Conservation (phyloP, 2,329 filamentous ascomycete genomes). For the Pestalotiopsis sp. region DNA sequence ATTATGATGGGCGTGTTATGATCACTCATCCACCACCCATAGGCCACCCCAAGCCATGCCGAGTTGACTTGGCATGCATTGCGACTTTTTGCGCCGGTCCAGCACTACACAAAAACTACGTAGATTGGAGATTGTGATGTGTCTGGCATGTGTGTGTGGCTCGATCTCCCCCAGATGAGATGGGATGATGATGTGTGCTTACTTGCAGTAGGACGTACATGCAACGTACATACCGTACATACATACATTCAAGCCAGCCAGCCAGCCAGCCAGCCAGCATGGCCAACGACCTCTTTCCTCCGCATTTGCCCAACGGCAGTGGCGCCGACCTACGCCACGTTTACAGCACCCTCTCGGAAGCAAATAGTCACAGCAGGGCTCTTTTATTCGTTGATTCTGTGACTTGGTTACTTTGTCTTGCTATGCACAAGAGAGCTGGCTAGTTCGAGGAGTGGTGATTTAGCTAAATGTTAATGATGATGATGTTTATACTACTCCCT, state of each 20-base stretch:
- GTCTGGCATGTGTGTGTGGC: background rate
- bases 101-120: background rate
- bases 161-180: no score
- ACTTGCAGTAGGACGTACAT: background rate
- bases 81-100: background rate
- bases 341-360: background rate
- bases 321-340: background rate
- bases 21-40: background rate
- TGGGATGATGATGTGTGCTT: background rate
- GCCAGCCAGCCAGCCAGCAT: no score
- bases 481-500: background rate
- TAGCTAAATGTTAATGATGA: background rate
- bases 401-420: background rate
- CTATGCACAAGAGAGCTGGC: background rate
- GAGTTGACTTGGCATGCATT: background rate
- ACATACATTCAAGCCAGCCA: no score
- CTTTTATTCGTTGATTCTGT: background rate
- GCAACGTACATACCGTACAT: background rate
- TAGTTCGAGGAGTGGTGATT: background rate
- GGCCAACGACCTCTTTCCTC: background rate
- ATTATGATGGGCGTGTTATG: background rate
- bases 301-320: background rate
- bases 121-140: background rate
- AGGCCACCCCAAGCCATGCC: background rate
- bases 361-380: background rate